A percentile compares a stretch with the other conserved stretches of the same genome.
Conservation (phyloP, 2,329 filamentous ascomycete species). For the Uncinocarpus reesii region DNA sequence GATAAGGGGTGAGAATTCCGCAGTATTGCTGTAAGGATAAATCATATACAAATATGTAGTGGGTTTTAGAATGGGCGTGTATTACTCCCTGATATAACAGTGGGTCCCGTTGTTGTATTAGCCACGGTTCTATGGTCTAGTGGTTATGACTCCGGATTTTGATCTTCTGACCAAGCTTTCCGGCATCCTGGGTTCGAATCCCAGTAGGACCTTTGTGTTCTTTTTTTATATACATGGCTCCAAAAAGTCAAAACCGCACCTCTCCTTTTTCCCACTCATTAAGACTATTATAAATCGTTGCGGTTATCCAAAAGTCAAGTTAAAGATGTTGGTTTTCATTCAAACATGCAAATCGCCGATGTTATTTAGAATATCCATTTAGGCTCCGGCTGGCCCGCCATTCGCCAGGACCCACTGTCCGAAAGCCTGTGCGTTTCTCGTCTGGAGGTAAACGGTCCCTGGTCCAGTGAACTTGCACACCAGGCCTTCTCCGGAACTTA, state of each 20-base stretch:
- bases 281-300: too few species aligned
- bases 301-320: too few species aligned
- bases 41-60: too few species aligned
- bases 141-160: constrained; percentile 11
- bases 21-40: too few species aligned
- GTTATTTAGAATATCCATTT: too few species aligned
- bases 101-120: background rate
- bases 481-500: constrained; percentile 73
- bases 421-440: constrained; percentile 65
- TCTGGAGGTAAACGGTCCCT: constrained; percentile 86
- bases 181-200: constrained; percentile 9
- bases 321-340: too few species aligned
- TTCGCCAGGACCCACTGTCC: constrained; percentile 38
- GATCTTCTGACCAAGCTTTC: background rate
- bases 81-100: background rate
- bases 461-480: constrained; percentile 91
- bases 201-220: background rate
- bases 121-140: constrained; percentile 5
- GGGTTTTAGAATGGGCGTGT: too few species aligned
- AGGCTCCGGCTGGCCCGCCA: constrained; percentile 1
- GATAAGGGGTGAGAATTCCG: background rate
- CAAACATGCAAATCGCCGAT: too few species aligned
- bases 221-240: background rate
- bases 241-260: too few species aligned
- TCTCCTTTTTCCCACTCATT: too few species aligned